Base-by-base conservation (phyloP, 306 rosid genomes). In the Crotalaria pallida region DNA sequence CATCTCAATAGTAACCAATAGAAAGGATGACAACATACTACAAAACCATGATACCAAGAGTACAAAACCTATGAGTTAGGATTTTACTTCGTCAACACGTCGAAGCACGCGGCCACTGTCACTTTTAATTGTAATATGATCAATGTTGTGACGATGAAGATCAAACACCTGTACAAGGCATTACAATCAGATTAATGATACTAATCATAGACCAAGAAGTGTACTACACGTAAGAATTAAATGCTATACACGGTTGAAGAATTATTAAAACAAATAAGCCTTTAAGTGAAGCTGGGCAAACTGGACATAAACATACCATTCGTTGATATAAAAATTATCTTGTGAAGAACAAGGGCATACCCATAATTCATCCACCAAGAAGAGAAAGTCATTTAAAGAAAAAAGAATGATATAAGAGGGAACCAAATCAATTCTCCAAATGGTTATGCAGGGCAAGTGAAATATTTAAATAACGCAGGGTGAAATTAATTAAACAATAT, bases 81-180 rank as follows among this genome's bases (percentile, higher is more conserved):
- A 74, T 71, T 57, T 85, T 84, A 93, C 98, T 81, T 93, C 97
- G 65, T 90, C 97, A 62, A 93, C 87, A 4, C 96, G 93, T 43
- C 88, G 94, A 74, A 94, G 97, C 61, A 84, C 85, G 47, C 92
- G 90, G 48, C 98, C 98, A 52, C 90, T 88, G 16, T 58, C 66
- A 9, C 88, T 75, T 65, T 90, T 84, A 84, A 90, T 83, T 19
- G 98, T 88, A 65, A 94, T 88, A 80, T 94, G 96, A 84, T 90
- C 98, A 60, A 94, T 94, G 72, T 94, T 91, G 87, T 88, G 99
- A 53, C 96, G 89, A 68, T 94, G 99, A 76, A 94, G 91, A 82
- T 94, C 99, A 80, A 67, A 71, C 77, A 85, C 90, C 98, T 94
- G 86, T 22, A 59, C 61, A 63, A 49, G 67, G 21, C 71, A 75